Base-by-base conservation (phyloP, 352 stramenopile species). In the Pseudoperonospora humuli region DNA sequence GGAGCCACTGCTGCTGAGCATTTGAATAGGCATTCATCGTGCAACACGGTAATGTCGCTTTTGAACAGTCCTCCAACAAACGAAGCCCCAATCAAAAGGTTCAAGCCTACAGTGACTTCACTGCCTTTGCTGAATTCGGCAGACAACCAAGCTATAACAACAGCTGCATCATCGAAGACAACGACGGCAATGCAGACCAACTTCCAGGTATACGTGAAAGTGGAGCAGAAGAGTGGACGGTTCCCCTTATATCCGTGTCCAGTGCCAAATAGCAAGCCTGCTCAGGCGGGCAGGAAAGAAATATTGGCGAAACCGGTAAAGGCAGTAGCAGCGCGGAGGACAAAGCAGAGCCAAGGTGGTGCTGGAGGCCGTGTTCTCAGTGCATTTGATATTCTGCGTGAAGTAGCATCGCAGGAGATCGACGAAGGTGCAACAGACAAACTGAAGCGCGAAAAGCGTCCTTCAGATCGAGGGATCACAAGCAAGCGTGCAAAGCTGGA, bases 371-470 rank as follows among this genome's bases (percentile, higher is more conserved):
- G 63, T 20, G 15, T 38, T 21, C 52, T 86, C n/a, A 91, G 75
- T 26, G 75, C 77, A 4, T 89, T 92, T 39, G 80, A 92, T 44
- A 92, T 92, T 21, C 48, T 92, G 18, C 73, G 76, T 7, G 70
- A 84, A 64, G 80, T 92, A n/a, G 80, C 77, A 34, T 66, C 68
- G 18, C 70, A 89, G 54, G 75, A 86, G 7, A 61, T 86, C 7
- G 64, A 67, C 18, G 59, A 67, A 17, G 24, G 38, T 23, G 29
- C 33, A 24, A 31, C 48, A 17, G 37, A 26, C 8, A 80, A 73
- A 21, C 19, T 23, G 13, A 76, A 76, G 45, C 32, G 57, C 13
- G 55, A 71, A 29, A 66, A 61, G 26, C 64, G 61, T 27, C 35
- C 44, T 1, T 4, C 44, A 0, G 33, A 36, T 29, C 54, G 57